Conservation (phyloP, 1,284 basidiomycete species). For the Puccinia coronata region DNA sequence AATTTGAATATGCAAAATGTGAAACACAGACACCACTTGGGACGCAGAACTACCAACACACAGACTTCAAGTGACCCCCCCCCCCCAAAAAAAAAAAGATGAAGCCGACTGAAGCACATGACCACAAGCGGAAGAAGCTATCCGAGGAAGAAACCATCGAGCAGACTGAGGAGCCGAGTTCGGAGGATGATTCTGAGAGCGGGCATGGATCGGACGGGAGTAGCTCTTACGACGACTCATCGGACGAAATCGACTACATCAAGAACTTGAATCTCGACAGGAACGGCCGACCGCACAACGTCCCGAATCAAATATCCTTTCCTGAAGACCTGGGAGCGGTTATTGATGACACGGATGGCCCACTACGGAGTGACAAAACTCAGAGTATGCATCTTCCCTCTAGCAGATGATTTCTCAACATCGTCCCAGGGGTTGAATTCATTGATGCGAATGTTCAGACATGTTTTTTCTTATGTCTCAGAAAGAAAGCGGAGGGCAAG, state of each 20-base stretch:
- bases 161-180: conserved; percentile 1
- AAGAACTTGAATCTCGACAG: conserved; percentile 32
- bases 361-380: conserved; percentile 20
- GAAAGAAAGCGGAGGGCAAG: conserved; percentile 47
- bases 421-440: not conserved
- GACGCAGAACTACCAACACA: not conserved
- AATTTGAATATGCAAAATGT: conserved; percentile 33
- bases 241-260: conserved; percentile 33
- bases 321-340: conserved; percentile 10
- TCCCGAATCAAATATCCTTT: not conserved
- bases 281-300: not conserved
- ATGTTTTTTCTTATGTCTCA: conserved; percentile 2
- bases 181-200: conserved; percentile 23
- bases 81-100: not conserved
- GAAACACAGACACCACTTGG: not conserved
- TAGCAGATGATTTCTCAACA: not conserved
- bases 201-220: conserved; percentile 15
- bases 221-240: not conserved
- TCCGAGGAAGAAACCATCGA: not conserved
- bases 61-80: not conserved
- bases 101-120: not conserved
- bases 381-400: conserved; percentile 2
- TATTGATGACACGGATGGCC: not conserved
- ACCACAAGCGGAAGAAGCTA: conserved; percentile 10
- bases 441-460: conserved; percentile 8